Base-by-base conservation (phyloP, 164 flowering plant species). In the Vitis labrusca region DNA sequence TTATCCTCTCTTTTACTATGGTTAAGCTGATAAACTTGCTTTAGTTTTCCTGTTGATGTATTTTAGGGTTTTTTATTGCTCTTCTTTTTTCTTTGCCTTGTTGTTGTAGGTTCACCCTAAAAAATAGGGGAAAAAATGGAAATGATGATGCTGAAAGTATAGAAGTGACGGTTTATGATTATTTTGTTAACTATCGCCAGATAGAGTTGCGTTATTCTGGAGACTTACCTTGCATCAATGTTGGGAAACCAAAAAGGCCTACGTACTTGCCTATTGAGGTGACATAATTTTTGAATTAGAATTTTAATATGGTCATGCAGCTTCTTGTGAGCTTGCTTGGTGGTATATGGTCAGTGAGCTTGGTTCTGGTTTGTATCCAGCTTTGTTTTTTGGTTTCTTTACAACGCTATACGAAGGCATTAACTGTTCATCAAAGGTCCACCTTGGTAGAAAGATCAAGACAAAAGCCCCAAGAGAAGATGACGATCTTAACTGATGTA, bases 381-480 rank as follows among this genome's bases (percentile, higher is more conserved):
- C 91, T 93, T 1, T 96, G 99, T 71, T 7, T 80, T 0, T 71
- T 96, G 68, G 93, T 96, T 9, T 86, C 99, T 3, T 65, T 93
- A 52, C 97, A 96, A 85, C 86, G 98, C 0, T 96, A 96, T 55
- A 93, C 99, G 1, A 91, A 91, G 73, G 81, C 99, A 1, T 75
- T 96, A 9, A 67, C 89, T 2, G 83, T 80, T 15, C 69, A 79
- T 16, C 99, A 93, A 67, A 81, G 98, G 68, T 74, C 99, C 44
- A 80, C 98, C 0, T 81, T 96, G 2, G 99, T 96, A 12, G 98
- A 93, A 71, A 96, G 86, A 73, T 93, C 98, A 10, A 82, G 99
- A 48, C 99, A 93, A 49, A 96, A 93, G 79, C 99, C 99, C 0
- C 85, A 82, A 19, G 99, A 96, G 55, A 78, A 97, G 69, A 93